Conservation (phyloP, 2,329 filamentous ascomycete species). For the Paecilomyces formosus region DNA sequence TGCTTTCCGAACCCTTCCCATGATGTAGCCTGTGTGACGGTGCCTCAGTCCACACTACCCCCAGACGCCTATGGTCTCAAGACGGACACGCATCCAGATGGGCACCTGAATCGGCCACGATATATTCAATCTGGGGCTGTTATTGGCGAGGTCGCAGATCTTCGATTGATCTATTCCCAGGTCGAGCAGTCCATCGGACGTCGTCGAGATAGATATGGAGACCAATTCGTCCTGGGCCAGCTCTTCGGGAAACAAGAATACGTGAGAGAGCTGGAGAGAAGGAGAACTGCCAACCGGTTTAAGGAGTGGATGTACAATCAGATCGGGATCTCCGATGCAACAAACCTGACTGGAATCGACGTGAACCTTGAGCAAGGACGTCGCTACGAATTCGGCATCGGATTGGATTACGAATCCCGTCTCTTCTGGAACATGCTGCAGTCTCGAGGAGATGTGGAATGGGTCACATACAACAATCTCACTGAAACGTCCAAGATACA, state of each 20-base stretch:
- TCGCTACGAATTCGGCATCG: slow-evolving; percentile 45
- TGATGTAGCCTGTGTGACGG: slow-evolving; percentile 46
- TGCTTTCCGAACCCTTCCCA: slow-evolving; percentile 38
- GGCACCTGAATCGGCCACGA: slow-evolving; percentile 36
- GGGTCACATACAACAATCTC: slow-evolving; percentile 32
- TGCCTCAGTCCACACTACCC: slow-evolving; percentile 46
- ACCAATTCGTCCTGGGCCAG: slow-evolving; percentile 44
- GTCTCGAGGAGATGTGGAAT: slow-evolving; percentile 33
- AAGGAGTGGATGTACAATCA: slow-evolving; percentile 31
- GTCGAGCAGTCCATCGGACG: slow-evolving; percentile 32
- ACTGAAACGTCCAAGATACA: slow-evolving; percentile 28
- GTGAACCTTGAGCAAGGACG: slow-evolving; percentile 27
- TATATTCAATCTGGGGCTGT: slow-evolving; percentile 43
- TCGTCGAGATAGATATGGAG: slow-evolving; percentile 24
- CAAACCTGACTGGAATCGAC: slow-evolving; percentile 28
- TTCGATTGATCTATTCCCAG: slow-evolving; percentile 40
- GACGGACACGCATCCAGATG: slow-evolving; percentile 32
- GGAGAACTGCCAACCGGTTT: slow-evolving; percentile 22
- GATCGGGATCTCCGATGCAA: slow-evolving; percentile 30
- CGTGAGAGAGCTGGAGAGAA: slow-evolving; percentile 36
- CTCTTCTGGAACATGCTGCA: slow-evolving; percentile 42
- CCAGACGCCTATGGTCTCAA: slow-evolving; percentile 41
- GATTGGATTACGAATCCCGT: slow-evolving; percentile 45
- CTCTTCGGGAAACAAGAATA: slow-evolving; percentile 50
- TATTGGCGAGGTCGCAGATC: slow-evolving; percentile 45